Evolutionary conservation across 1,284 basidiomycete genomes (phyloP).

Genomic region (Ceratobasidium sp.): DNA sequence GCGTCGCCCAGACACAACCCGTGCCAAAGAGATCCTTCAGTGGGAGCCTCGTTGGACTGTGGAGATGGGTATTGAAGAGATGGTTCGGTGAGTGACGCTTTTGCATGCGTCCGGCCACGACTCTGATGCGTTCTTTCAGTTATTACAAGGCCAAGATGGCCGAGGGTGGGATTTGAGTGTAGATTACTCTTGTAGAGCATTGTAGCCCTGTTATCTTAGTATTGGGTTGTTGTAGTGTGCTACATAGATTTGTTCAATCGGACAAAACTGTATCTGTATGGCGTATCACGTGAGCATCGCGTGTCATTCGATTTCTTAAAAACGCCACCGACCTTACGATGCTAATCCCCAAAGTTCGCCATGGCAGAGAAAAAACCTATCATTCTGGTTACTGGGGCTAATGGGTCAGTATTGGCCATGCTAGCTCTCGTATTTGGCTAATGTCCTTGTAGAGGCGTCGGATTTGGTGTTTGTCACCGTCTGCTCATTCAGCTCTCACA

Average conservation of each 20-base stretch:
- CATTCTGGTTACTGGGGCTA: slow-evolving; percentile 77
- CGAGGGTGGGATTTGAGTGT: slow-evolving; percentile 76
- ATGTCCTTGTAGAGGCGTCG: slow-evolving; percentile 75
- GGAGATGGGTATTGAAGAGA: slow-evolving; percentile 91
- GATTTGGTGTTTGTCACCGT: slow-evolving; percentile 86
- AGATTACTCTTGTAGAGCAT: slow-evolving; percentile 46
- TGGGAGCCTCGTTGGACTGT: slow-evolving; percentile 97
- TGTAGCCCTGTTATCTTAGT: slow-evolving; percentile 8
- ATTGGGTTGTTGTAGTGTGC: not conserved
- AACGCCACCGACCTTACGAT: slow-evolving; percentile 30
- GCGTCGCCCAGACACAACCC: slow-evolving; percentile 90
- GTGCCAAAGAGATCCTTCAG: slow-evolving; percentile 85
- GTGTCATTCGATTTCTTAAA: slow-evolving; percentile 17
- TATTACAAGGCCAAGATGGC: slow-evolving; percentile 91
- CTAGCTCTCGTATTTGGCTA: slow-evolving; percentile 35
- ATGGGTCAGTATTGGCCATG: slow-evolving; percentile 64
- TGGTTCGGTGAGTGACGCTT: slow-evolving; percentile 67
- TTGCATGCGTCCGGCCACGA: not conserved
- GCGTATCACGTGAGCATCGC: slow-evolving; percentile 8
- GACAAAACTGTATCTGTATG: not conserved
- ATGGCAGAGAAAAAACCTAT: slow-evolving; percentile 54
- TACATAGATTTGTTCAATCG: not conserved
- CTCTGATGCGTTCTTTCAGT: slow-evolving; percentile 11
- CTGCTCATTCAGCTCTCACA: slow-evolving; percentile 78
- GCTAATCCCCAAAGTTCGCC: not conserved